These are phyloP conservation scores for Fimicolochytrium jonesii DNA, from an alignment of 192 early-diverging fungal species.

Conservation along the genomic window DNA sequence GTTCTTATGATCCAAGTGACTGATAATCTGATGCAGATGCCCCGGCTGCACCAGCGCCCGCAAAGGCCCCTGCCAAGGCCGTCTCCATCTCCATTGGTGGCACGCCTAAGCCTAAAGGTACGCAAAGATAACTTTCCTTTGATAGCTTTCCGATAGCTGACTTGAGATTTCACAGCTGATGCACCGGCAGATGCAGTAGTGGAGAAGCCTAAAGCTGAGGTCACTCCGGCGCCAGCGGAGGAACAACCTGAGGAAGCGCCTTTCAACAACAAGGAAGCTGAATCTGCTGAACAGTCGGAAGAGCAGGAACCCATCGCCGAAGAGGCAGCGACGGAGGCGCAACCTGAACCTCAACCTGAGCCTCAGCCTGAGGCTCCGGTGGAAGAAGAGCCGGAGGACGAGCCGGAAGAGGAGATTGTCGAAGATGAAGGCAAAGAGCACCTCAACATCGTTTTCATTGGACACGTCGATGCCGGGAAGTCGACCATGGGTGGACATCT, in stretches of 20 bases:
- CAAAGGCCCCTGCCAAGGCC: conserved; percentile 26
- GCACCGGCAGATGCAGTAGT: no score
- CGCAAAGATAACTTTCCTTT: no score
- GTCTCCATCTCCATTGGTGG: conserved; percentile 25
- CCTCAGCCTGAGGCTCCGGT: conserved; percentile 39
- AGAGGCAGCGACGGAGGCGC: neutral
- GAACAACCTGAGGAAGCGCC: conserved; percentile 6
- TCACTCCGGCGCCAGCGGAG: conserved; percentile 13
- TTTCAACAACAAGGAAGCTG: no score
- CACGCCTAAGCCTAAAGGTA: conserved; percentile 6
- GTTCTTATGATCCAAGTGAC: no score
- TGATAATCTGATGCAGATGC: no score
- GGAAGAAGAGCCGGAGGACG: conserved; percentile 1
- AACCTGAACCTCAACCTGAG: neutral
- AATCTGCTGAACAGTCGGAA: no score
- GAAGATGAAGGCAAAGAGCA: conserved; percentile 71
- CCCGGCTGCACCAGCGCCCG: neutral
- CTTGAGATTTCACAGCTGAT: no score
- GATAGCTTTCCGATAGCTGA: no score
- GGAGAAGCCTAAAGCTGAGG: no score
- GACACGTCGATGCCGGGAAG: conserved; percentile 95
- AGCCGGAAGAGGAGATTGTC: conserved; percentile 10
- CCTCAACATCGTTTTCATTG: conserved; percentile 97
- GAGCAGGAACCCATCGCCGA: no score
- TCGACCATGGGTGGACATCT: conserved; percentile 98